These are phyloP conservation scores for Suillus ampliporus DNA, from an alignment of 768 basidiomycete species.

Conservation along the genomic window DNA sequence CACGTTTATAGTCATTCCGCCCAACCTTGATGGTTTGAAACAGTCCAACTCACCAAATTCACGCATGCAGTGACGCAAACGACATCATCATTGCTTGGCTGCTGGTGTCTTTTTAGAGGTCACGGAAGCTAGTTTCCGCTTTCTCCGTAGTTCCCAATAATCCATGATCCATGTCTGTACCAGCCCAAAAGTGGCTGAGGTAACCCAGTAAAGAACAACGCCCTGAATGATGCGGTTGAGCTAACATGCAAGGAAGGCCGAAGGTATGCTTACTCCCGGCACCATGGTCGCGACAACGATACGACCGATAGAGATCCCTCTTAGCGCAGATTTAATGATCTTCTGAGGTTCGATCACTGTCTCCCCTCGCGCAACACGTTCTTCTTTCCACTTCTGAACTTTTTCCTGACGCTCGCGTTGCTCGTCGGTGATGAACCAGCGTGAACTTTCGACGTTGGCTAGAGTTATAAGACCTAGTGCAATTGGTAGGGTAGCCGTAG, in stretches of 20 bases:
- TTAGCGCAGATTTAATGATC: conserved; percentile 58
- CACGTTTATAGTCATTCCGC: conserved; percentile 76
- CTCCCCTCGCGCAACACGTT: conserved; percentile 47
- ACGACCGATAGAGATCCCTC: conserved; percentile 64
- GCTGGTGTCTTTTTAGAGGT: neutral
- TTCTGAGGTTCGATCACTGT: conserved; percentile 52
- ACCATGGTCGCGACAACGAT: conserved; percentile 71
- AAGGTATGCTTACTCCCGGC: conserved; percentile 61
- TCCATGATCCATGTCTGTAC: conserved; percentile 78
- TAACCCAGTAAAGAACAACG: conserved; percentile 76
- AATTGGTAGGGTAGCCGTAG: conserved; percentile 72
- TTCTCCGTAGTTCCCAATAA: conserved; percentile 58
- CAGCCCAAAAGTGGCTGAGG: conserved; percentile 76
- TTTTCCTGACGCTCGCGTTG: conserved; percentile 56
- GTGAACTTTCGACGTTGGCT: conserved; percentile 79
- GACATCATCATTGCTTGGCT: conserved; percentile 1
- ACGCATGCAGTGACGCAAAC: conserved; percentile 14
- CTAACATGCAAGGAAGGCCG: conserved; percentile 4
- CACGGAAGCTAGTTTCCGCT: conserved; percentile 22
- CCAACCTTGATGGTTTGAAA: neutral
- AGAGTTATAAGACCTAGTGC: conserved; percentile 74
- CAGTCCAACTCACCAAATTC: neutral
- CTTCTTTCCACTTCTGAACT: conserved; percentile 53
- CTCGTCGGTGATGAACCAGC: conserved; percentile 70
- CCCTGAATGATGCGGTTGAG: conserved; percentile 42